phyloP scores from a whole-genome alignment of 2,329 filamentous ascomycete genomes.

The Penicillium olsonii region DNA sequence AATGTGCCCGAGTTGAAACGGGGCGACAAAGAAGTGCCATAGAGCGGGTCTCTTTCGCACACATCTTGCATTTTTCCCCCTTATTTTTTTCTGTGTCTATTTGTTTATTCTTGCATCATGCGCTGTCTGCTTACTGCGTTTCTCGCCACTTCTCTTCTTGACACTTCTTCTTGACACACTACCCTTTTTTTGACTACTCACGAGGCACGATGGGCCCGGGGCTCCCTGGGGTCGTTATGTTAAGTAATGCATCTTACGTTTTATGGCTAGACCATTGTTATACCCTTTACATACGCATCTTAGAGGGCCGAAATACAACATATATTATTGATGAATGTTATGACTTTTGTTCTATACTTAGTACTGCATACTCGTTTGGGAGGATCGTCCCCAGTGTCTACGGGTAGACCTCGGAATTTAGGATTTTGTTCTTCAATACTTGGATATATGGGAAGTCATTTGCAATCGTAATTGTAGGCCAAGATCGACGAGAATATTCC shows the following conservation, averaged over 20 bases:
- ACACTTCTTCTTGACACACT: conserved; percentile 2
- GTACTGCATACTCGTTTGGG: no score
- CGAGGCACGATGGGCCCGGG: conserved; percentile 19
- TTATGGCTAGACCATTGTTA: conserved; percentile 9
- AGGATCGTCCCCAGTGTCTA: no score
- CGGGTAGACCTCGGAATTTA: no score
- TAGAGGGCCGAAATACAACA: neutral
- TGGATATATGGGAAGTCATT: no score
- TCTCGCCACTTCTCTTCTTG: no score
- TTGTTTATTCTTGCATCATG: conserved; percentile 7
- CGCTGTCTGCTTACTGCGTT: conserved; percentile 1
- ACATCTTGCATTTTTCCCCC: conserved; percentile 2
- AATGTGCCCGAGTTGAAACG: conserved; percentile 61
- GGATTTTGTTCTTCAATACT: no score
- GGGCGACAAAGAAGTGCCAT: conserved; percentile 54
- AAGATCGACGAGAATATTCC: no score
- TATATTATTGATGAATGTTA: no score
- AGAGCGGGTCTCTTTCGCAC: conserved; percentile 30
- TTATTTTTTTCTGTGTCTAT: conserved; percentile 1
- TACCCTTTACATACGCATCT: conserved; percentile 7
- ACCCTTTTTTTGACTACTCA: conserved; percentile 8
- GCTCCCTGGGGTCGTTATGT: conserved; percentile 8
- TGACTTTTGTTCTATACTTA: no score
- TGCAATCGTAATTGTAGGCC: no score
- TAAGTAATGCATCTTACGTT: conserved; percentile 2